Conservation (phyloP, 2,329 filamentous ascomycete genomes). For the Fusarium pseudoanthophilum region DNA sequence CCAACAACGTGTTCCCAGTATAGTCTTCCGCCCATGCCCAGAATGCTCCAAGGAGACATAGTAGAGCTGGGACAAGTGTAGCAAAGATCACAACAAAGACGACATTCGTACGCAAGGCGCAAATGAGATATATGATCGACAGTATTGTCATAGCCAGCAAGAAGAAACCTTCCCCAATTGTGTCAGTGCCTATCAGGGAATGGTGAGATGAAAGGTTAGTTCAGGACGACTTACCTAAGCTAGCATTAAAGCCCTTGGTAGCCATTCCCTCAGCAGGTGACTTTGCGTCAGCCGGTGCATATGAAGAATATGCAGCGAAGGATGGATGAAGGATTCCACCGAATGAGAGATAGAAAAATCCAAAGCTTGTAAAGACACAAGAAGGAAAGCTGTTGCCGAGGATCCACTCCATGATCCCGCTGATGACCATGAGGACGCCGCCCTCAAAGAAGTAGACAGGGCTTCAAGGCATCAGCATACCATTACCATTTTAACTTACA, state of each 20-base stretch:
- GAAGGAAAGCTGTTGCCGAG: not conserved
- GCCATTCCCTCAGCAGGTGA: not conserved
- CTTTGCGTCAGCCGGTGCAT: not conserved
- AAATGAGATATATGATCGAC: not conserved
- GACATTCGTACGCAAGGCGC: not conserved
- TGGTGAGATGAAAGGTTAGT: no score
- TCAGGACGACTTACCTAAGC: not conserved
- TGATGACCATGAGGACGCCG: not conserved
- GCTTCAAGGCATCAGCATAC: fast-evolving
- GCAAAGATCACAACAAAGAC: not conserved
- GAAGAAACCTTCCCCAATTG: not conserved
- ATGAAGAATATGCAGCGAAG: not conserved
- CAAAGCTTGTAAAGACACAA: not conserved
- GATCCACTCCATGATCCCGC: not conserved
- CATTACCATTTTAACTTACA: fast-evolving
- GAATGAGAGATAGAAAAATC: not conserved
- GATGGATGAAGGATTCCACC: not conserved
- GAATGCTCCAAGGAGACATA: not conserved
- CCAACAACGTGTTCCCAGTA: not conserved
- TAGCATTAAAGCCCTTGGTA: not conserved
- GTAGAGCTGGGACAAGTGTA: not conserved
- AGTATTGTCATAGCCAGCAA: not conserved
- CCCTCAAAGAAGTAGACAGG: not conserved
- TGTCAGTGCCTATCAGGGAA: not conserved
- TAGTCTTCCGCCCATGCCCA: not conserved